Base-by-base conservation (phyloP, 1,284 basidiomycete genomes). In the Cutaneotrichosporon sp. region DNA sequence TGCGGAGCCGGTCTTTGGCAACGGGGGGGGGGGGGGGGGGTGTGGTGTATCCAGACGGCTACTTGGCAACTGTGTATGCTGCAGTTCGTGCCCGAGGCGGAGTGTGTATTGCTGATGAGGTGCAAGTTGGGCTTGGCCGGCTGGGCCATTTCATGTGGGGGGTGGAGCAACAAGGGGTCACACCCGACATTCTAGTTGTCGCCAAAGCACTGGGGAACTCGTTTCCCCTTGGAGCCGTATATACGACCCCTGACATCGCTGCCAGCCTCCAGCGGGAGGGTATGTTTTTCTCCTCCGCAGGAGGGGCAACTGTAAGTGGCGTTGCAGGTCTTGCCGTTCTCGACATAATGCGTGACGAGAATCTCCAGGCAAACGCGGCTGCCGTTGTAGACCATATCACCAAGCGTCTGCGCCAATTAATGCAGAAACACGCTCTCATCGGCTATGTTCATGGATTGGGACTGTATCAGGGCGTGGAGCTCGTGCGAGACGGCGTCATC, bases 231-330 rank as follows among this genome's bases (percentile, higher is more conserved):
- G 54, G 54, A 9, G 41, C 41, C 7, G 54, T 55, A 8, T 45
- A 33, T 17, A 55, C 54, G n/a, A 55, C 54, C 1, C 39, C 27
- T 3, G 49, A 19, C 10, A 55, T 55, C n/a, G 49, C 54, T 4
- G 54, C 38, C 8, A 24, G 20, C n/a, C 41, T 55, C 9, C 45
- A 14, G 34, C 29, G 39, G 8, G 54, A 55, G 10, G 54, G 54
- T 41, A 55, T 51, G 49, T 55, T 55, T 41, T 55, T 55, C 53
- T 63, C 60, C 11, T 62, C 53, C 4, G 52, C 52, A 1, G 65
- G 54, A 42, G 62, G 44, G 12, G 59, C 56, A 29, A 61, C 64
- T 10, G 61, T 37, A 26, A 52, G 54, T 5, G 49, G 52, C 5
- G 55, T 60, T 16, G 54, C 54, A 2, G 54, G 54, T 1, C 45